phyloP scores from a whole-genome alignment of 2,329 filamentous ascomycete genomes.

The Trichoderma pleuroti region DNA sequence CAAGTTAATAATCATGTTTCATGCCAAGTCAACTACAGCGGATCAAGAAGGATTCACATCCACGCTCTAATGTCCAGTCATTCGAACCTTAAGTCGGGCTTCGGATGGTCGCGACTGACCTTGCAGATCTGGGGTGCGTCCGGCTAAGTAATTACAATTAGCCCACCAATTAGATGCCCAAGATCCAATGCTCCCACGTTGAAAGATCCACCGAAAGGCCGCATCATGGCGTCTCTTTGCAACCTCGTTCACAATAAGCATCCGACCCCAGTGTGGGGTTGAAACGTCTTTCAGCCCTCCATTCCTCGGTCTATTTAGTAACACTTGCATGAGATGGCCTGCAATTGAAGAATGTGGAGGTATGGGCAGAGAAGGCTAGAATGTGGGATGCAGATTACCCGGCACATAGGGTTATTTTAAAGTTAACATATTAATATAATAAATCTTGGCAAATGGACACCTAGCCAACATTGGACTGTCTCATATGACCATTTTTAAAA shows the following conservation, averaged over 20 bases:
- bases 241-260: neutral
- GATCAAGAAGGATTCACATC: neutral
- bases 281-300: neutral
- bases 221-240: neutral
- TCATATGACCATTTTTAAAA: neutral
- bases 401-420: neutral
- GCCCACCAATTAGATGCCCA: neutral
- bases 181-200: neutral
- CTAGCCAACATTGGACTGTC: neutral
- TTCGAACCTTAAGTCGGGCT: neutral
- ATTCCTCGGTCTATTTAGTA: neutral
- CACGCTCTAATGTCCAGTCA: neutral
- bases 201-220: neutral
- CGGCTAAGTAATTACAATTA: constrained; percentile 1
- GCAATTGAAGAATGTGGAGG: neutral
- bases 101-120: neutral
- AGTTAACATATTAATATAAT: neutral
- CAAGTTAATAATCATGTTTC: neutral
- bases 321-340: neutral
- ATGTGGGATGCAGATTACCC: neutral
- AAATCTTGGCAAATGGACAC: neutral
- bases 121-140: constrained; percentile 8
- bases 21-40: neutral
- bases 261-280: neutral
- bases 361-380: neutral